A percentile compares a stretch with the other conserved stretches of the same genome.
Evolutionary conservation across 306 rosid species (phyloP).

Genomic region (Arachis hypogaea): DNA sequence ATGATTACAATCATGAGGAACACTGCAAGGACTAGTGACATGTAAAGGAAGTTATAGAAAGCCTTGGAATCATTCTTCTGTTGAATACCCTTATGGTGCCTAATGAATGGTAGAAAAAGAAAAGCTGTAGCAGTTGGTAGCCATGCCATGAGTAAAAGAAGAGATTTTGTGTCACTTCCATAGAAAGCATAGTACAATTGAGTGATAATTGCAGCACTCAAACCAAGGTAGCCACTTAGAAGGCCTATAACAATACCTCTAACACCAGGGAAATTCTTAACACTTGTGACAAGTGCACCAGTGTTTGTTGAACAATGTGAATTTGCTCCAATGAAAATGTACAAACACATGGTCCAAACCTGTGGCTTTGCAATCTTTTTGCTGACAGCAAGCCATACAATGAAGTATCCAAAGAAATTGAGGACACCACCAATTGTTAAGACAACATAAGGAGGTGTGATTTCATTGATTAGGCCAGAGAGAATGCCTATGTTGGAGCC

Average conservation of each 20-base stretch:
- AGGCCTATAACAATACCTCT: slow-evolving; percentile 48
- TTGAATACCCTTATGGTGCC: slow-evolving; percentile 39
- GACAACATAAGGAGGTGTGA: slow-evolving; percentile 50
- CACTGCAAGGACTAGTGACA: slow-evolving; percentile 58
- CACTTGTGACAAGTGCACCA: slow-evolving; percentile 46
- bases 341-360: slow-evolving; percentile 44
- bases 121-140: slow-evolving; percentile 61
- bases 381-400: slow-evolving; percentile 53
- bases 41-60: slow-evolving; percentile 61
- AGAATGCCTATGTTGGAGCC: slow-evolving; percentile 49
- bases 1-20: slow-evolving; percentile 58
- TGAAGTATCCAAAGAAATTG: slow-evolving; percentile 46
- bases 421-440: slow-evolving; percentile 45
- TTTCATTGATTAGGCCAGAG: slow-evolving; percentile 45
- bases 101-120: slow-evolving; percentile 48
- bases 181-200: slow-evolving; percentile 56
- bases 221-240: slow-evolving; percentile 41
- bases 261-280: slow-evolving; percentile 49
- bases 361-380: slow-evolving; percentile 43
- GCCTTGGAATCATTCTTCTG: slow-evolving; percentile 50
- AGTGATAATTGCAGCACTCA: slow-evolving; percentile 50
- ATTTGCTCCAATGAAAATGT: slow-evolving; percentile 46
- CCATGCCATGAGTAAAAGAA: slow-evolving; percentile 70
- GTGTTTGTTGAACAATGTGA: slow-evolving; percentile 55
- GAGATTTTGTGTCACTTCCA: slow-evolving; percentile 53